Evolutionary conservation across 2,329 filamentous ascomycete species (phyloP).

Genomic region (Raffaelea ambrosiae): DNA sequence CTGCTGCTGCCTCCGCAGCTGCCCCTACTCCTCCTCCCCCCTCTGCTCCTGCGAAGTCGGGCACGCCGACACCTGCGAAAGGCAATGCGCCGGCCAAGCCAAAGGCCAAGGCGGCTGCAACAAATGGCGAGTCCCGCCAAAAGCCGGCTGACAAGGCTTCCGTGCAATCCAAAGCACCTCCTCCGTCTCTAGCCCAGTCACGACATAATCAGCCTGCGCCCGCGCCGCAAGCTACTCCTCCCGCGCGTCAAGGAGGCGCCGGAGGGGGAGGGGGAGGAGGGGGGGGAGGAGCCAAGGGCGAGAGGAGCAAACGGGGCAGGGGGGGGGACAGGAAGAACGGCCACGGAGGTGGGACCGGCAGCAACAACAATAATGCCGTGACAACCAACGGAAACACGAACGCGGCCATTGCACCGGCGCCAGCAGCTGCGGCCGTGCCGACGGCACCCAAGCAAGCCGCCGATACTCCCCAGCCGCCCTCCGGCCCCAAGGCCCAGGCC

Average conservation of each 20-base stretch:
- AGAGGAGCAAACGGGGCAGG: neutral
- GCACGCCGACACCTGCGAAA: neutral
- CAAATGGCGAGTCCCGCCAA: neutral
- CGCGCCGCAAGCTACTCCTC: conserved; percentile 1
- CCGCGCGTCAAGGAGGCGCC: neutral
- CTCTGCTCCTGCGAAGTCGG: neutral
- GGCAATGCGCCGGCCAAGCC: neutral
- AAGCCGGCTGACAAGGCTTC: neutral
- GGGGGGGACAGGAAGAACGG: neutral
- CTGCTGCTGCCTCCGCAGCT: neutral
- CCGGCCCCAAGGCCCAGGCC: neutral
- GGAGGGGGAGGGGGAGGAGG: neutral
- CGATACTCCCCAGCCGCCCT: neutral
- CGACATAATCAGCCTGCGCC: conserved; percentile 11
- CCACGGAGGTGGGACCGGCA: neutral
- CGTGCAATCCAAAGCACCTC: neutral
- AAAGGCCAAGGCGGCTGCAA: neutral
- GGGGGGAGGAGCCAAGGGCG: neutral
- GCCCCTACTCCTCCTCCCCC: neutral
- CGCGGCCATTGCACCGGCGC: neutral
- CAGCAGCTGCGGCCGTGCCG: neutral
- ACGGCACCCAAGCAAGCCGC: neutral
- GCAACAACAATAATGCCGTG: conserved; percentile 3
- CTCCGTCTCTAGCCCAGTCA: conserved; percentile 13
- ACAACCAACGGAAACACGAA: neutral